Base-by-base conservation (phyloP, 352 stramenopile genomes). In the Globisporangium ultimum region DNA sequence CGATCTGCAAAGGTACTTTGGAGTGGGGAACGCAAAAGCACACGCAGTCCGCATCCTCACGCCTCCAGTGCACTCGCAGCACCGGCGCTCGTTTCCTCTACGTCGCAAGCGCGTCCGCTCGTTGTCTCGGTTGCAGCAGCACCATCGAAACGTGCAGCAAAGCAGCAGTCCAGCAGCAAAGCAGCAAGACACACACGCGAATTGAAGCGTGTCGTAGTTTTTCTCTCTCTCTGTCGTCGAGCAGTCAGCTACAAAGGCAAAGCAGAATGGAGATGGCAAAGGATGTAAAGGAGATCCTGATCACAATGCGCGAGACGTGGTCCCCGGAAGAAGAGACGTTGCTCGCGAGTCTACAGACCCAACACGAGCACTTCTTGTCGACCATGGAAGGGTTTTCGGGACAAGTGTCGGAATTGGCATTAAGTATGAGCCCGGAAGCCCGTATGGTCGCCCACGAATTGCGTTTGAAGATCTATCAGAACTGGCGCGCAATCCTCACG, bases 241-340 rank as follows among this genome's bases (percentile, higher is more conserved):
- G 9, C 48, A 53, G 21, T 53, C 48, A 3, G 18, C 48, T 10
- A 36, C 28, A 36, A 36, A 36, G 24, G 28, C 28, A 10, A 36
- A 36, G 28, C 3, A 66, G 61, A 9, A 93, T 93, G 84, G 84
- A 93, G 62, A 90, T 93, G 65, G 79, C 84, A 22, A 86, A 79
- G 62, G 87, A 93, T 59, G 84, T 93, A 17, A 71, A 76, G 18
- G 84, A 93, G 58, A 85, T 93, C 61, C 70, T 93, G 40, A 83
- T 93, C 43, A 83, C 80, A 24, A 87, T 92, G 76, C 87, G 88
- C 55, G 82, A 92, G 55, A 69, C 76, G 34, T 61, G 84, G 55
- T 82, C 79, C n/a, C 67, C 73, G 9, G 80, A 89, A 60, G 81
- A 93, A 56, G 79, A 93, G 64, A 63, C 69, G 51, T 61, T 93